phyloP scores from a whole-genome alignment of 495 filamentous ascomycete species.

The Thozetella sp. region DNA sequence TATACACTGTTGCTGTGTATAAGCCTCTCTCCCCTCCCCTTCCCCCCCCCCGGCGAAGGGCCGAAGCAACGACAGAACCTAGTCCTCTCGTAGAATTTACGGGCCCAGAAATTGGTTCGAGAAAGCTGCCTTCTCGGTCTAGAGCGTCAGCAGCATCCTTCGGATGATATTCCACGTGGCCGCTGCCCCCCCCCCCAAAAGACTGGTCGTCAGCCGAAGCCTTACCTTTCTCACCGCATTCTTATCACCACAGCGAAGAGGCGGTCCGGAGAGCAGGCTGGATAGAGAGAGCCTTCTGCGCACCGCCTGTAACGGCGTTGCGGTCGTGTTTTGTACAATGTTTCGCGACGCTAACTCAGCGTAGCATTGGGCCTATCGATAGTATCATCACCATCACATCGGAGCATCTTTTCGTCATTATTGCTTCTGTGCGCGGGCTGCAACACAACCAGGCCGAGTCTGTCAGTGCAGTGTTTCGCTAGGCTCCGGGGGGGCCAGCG shows the following conservation, averaged over 20 bases:
- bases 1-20: background rate
- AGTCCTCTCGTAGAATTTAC: too few relatives aligned
- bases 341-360: background rate
- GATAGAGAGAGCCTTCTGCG: too few relatives aligned
- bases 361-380: background rate
- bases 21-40: background rate
- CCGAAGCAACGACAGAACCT: too few relatives aligned
- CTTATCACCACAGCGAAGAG: too few relatives aligned
- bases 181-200: background rate
- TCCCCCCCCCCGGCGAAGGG: background rate
- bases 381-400: background rate
- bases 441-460: background rate
- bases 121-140: too few relatives aligned
- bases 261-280: too few relatives aligned
- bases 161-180: background rate
- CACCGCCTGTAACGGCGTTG: too few relatives aligned
- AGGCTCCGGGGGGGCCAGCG: background rate
- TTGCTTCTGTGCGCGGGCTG: background rate
- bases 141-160: background rate
- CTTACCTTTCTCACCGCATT: too few relatives aligned
- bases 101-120: too few relatives aligned
- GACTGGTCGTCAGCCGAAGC: too few relatives aligned
- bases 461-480: background rate
- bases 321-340: background rate
- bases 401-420: background rate